Conservation (phyloP, 768 basidiomycete species). For the Tulasnella sp. region DNA sequence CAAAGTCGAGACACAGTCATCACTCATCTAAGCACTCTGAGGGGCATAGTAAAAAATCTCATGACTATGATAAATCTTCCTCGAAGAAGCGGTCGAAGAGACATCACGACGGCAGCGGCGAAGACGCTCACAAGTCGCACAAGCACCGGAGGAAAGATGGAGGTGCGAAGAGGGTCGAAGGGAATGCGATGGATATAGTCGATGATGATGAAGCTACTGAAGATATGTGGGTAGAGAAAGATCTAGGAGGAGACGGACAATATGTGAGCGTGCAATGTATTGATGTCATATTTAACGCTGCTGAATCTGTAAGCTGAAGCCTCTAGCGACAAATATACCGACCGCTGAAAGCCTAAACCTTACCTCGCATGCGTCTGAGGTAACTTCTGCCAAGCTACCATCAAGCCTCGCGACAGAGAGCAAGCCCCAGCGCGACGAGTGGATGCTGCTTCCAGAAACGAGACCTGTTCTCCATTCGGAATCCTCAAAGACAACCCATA, state of each 20-base stretch:
- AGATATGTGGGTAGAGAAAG: conserved; percentile 83
- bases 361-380: conserved; percentile 46
- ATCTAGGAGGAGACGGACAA: conserved; percentile 68
- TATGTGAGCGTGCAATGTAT: conserved; percentile 36
- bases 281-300: conserved; percentile 8
- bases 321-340: conserved; percentile 63
- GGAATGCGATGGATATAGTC: conserved; percentile 36
- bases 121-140: conserved; percentile 15
- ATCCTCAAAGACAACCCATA: conserved; percentile 13
- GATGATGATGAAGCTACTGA: conserved; percentile 59
- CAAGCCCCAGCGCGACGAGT: conserved; percentile 61
- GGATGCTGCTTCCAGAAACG: conserved; percentile 61
- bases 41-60: conserved; percentile 20
- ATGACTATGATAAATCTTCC: conserved; percentile 7
- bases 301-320: conserved; percentile 30
- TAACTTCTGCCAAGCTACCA: conserved; percentile 41
- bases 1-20: conserved; percentile 8
- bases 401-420: conserved; percentile 37
- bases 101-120: conserved; percentile 2
- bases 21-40: conserved; percentile 15
- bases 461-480: conserved; percentile 22
- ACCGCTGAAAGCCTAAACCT: conserved; percentile 61
- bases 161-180: conserved; percentile 26
- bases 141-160: conserved; percentile 24
- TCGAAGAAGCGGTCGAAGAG: conserved; percentile 10